phyloP scores from a whole-genome alignment of 2,329 filamentous ascomycete genomes.

The Macrophomina pseudophaseolina region DNA sequence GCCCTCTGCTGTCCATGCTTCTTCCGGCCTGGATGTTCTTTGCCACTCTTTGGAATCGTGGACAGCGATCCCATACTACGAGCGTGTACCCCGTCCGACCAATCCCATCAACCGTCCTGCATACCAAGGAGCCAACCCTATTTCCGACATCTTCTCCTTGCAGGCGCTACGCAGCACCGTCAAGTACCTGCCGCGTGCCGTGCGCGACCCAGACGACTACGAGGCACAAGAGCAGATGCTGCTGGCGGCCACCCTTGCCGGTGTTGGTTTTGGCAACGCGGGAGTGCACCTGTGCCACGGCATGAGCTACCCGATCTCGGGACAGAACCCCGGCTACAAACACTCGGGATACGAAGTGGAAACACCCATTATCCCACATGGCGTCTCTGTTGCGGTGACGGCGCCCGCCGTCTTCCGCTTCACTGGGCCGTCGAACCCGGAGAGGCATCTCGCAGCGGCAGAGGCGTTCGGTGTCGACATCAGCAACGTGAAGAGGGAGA shows the following conservation, averaged over 20 bases:
- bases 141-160: slow-evolving; percentile 95
- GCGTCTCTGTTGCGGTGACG: slow-evolving; percentile 91
- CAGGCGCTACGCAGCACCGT: slow-evolving; percentile 82
- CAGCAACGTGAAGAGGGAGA: slow-evolving; percentile 83
- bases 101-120: slow-evolving; percentile 92
- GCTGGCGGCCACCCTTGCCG: slow-evolving; percentile 88
- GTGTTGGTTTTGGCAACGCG: slow-evolving; percentile 96
- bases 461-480: slow-evolving; percentile 92
- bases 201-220: slow-evolving; percentile 84
- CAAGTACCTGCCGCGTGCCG: slow-evolving; percentile 88
- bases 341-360: slow-evolving; percentile 84
- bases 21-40: slow-evolving; percentile 90
- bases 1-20: slow-evolving; percentile 91
- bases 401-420: slow-evolving; percentile 94
- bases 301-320: slow-evolving; percentile 97
- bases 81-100: slow-evolving; percentile 79
- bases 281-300: slow-evolving; percentile 89
- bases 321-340: slow-evolving; percentile 89
- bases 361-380: slow-evolving; percentile 86
- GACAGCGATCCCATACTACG: slow-evolving; percentile 94
- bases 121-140: slow-evolving; percentile 97
- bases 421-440: slow-evolving; percentile 88
- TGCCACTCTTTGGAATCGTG: slow-evolving; percentile 96
- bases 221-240: slow-evolving; percentile 97
- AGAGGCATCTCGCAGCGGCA: slow-evolving; percentile 86